Base-by-base conservation (phyloP, 306 rosid genomes). In the Dalbergia oliveri region DNA sequence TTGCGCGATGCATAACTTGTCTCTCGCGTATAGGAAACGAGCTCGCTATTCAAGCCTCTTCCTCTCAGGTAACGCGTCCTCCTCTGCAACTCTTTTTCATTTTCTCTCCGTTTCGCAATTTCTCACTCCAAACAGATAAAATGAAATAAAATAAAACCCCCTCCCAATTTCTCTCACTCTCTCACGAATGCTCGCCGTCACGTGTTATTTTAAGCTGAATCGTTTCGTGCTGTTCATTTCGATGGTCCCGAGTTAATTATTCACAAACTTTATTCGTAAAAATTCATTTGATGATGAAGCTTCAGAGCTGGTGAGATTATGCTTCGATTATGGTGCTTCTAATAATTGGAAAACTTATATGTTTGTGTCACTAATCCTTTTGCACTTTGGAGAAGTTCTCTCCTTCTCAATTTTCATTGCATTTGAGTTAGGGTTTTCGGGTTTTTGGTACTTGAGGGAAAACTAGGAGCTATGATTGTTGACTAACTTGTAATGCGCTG, bases 11-110 rank as follows among this genome's bases (percentile, higher is more conserved):
- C 81, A 82, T 94, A 90, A 91, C 97, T 33, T 94, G 97, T 79
- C 95, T 94, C 69, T 89, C 99, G 14, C 95, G 99, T 1, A 77
- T 94, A 47, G 99, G 99, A 5, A 94, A 91, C 61, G 97, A 94
- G 69, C 97, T 94, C 56, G 88, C 88, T 13, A 82, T 94, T 82
- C 95, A 93, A 87, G 94, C 99, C 26, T 91, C 97, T 72, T 75
- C 97, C 44, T 88, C 98, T 75, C 97, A 87, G 93, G 99, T 91
- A 72, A 44, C 61, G 9, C 31, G 2, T 8, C 4, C 1, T 4
- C 67, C 14, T 69, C 53, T 73, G 16, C 64, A 34, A 63, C 11
- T 53, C 14, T 39, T 64, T 45, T 26, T 26, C 31, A 9, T 31
- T 72, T 26, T 18, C 64, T 61, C 78, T 11, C 73, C 37, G 35